Evolutionary conservation across 805 yeast genomes (phyloP).

Genomic region (Lipomyces yamanashiensis): DNA sequence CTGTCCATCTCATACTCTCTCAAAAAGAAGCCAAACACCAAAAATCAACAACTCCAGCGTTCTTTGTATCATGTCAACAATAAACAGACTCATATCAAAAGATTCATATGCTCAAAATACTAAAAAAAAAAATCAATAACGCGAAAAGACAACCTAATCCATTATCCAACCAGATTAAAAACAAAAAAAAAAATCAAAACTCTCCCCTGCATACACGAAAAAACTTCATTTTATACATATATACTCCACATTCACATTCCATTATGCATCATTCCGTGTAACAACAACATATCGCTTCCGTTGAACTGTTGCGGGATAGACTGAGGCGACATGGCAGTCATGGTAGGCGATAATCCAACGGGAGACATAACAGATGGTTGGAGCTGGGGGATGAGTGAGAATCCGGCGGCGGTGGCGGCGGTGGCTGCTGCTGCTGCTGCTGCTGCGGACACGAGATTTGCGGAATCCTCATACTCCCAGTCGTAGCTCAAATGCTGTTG

Average conservation of each 20-base stretch:
- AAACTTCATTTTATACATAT: neutral
- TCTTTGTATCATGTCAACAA: too few species aligned
- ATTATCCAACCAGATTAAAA: neutral
- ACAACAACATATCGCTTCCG: constrained; percentile 1
- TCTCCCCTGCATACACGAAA: neutral
- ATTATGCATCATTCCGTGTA: constrained; percentile 3
- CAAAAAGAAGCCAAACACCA: too few species aligned
- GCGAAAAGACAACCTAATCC: neutral
- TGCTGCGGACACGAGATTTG: neutral
- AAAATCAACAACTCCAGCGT: too few species aligned
- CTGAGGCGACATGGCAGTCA: neutral
- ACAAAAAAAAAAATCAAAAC: neutral
- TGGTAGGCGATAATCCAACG: too few species aligned
- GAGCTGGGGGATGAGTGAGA: neutral
- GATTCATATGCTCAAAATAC: neutral
- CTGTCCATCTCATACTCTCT: too few species aligned
- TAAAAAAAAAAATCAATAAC: neutral
- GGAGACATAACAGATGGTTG: constrained; percentile 6
- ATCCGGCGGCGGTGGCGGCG: too few species aligned
- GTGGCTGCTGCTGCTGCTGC: neutral
- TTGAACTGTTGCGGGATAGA: constrained; percentile 5
- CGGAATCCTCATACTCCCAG: neutral
- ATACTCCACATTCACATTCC: neutral
- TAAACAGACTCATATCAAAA: too few species aligned
- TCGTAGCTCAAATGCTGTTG: neutral